These are phyloP conservation scores for Albophoma yamanashiensis DNA, from an alignment of 2,329 filamentous ascomycete species.

Conservation along the genomic window DNA sequence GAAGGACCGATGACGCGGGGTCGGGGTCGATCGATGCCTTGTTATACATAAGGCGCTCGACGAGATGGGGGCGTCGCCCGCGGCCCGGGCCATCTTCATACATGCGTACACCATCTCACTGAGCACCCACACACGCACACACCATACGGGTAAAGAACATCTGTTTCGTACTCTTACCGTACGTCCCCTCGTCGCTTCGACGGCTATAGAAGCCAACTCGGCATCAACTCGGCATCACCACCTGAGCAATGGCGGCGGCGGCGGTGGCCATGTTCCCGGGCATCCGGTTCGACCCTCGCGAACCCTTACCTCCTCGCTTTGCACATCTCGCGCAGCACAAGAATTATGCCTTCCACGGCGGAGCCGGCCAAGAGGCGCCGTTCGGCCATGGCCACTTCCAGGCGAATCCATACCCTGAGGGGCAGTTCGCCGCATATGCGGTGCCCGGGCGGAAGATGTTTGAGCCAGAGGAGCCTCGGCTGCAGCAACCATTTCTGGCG, in stretches of 20 bases:
- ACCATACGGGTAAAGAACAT: not conserved
- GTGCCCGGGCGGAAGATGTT: not conserved
- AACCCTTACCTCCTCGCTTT: constrained; percentile 3
- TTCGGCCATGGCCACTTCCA: not conserved
- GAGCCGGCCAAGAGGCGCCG: too few relatives aligned
- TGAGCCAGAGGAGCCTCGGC: not conserved
- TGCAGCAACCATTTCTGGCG: not conserved
- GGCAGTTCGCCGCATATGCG: not conserved
- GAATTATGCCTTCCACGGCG: not conserved
- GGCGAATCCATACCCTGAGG: not conserved
- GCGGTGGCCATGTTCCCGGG: not conserved
- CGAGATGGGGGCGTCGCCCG: not conserved
- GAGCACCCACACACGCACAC: not conserved
- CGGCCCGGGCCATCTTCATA: not conserved
- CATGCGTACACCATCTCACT: not conserved
- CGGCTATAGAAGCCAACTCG: not conserved
- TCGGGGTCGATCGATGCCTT: not conserved
- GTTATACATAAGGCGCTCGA: not conserved
- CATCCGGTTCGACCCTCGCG: constrained; percentile 4
- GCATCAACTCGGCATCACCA: not conserved
- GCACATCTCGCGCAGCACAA: not conserved
- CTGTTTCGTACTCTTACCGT: not conserved
- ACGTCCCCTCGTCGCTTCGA: not conserved
- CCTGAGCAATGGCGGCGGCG: not conserved
- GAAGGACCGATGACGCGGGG: not conserved